Evolutionary conservation across 495 filamentous ascomycete genomes (phyloP).

Genomic region (Aspergillus sclerotioniger): DNA sequence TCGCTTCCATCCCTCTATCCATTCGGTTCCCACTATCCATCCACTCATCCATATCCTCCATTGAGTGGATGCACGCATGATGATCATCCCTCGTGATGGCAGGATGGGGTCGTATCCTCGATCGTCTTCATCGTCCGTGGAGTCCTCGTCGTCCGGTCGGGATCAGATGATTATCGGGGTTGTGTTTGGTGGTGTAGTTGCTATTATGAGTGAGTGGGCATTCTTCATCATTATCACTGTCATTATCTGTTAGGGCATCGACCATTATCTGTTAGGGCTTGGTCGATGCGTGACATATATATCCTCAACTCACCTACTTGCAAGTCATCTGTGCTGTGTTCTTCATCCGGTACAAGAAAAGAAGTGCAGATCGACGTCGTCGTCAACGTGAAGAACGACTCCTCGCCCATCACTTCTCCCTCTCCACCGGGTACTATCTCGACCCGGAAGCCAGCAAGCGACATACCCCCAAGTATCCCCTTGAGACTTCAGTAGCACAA

Average conservation of each 20-base stretch:
- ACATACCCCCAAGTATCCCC: too few relatives aligned
- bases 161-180: slow-evolving; percentile 30
- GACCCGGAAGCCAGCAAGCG: not conserved
- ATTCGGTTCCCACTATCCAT: too few relatives aligned
- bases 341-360: slow-evolving; percentile 27
- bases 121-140: not conserved
- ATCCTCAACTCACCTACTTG: not conserved
- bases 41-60: not conserved
- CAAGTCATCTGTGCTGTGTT: slow-evolving; percentile 26
- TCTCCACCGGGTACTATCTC: not conserved
- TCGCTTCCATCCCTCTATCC: too few relatives aligned
- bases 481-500: too few relatives aligned
- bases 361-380: slow-evolving; percentile 17
- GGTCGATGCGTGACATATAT: not conserved
- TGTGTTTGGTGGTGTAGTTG: slow-evolving; percentile 25
- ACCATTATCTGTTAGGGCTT: not conserved
- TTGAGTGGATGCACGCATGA: not conserved
- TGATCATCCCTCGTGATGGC: slow-evolving; percentile 1
- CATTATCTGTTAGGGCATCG: not conserved
- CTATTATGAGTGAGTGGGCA: slow-evolving; percentile 25
- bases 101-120: not conserved
- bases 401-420: slow-evolving; percentile 14
- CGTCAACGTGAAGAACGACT: slow-evolving; percentile 18
- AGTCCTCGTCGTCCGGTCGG: not conserved
- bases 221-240: not conserved